phyloP scores from a whole-genome alignment of 345 rosid species.

The Eucalyptus tenuipes region DNA sequence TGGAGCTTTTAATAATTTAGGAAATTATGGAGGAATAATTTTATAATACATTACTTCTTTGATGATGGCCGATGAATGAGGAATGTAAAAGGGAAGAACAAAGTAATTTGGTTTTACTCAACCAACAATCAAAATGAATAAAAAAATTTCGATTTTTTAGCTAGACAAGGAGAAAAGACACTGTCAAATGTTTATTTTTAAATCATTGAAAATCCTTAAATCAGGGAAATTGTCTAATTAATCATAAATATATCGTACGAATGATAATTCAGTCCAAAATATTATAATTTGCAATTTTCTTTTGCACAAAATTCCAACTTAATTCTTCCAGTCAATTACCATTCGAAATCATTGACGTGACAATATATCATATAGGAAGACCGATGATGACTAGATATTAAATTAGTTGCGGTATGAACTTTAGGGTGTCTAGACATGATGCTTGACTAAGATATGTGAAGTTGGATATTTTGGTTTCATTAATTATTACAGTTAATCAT shows the following conservation, averaged over 20 bases:
- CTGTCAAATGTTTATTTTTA: background rate
- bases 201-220: too few species aligned
- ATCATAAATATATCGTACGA: too few species aligned
- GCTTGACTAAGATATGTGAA: background rate
- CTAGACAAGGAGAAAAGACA: too few species aligned
- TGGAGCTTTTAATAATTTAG: background rate
- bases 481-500: background rate
- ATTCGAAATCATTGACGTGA: fast-evolving
- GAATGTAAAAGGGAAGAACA: background rate
- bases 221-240: too few species aligned
- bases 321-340: too few species aligned
- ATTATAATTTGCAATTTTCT: too few species aligned
- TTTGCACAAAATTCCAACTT: background rate
- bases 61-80: background rate
- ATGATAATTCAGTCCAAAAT: too few species aligned
- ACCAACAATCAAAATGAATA: background rate
- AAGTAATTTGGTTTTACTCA: background rate
- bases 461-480: background rate
- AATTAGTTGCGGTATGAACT: background rate
- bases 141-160: background rate
- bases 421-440: background rate
- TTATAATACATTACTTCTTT: background rate
- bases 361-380: too few species aligned
- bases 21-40: background rate
- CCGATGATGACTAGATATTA: fast-evolving